Evolutionary conservation across 116 monocot species (phyloP), one percentile per base, ranked within the genome.

Genomic region (Posidonia oceanica): DNA sequence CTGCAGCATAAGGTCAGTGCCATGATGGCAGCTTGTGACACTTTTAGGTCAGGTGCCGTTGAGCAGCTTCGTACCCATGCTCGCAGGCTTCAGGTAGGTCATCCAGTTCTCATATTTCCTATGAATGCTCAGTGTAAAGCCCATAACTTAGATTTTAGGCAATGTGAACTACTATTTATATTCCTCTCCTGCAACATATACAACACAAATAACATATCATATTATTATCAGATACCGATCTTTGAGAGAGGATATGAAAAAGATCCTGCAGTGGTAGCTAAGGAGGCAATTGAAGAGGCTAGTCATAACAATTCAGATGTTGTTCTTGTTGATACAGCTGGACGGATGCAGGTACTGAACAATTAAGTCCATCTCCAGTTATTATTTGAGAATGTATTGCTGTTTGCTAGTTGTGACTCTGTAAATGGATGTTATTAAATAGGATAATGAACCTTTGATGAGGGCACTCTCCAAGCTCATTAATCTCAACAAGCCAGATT

Each of bases 191-290:
- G 48, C 38, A 38, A 17, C 3, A 64, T 18, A 44, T 42, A 11
- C 16, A 38, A 39, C n/a, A 29, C 39, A 3, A 11, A 39, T 39
- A 48, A 42, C 41, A 39, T 40, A 2, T 64, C 38, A n/a, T 66
- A 41, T 66, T 42, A n/a, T 42, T 16, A 40, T 64, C 82, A 91
- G 94, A 84, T 95, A 66, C 88, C 91, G 29, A 88, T 95, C 61
- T 95, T 95, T 79, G 94, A 95, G 83, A 95, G 86, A 75, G 94
- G 97, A 4, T 97, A 97, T 72, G 97, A 97, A 69, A 97, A 97
- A 74, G 97, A 97, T 80, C 97, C 97, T 52, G 92, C 92, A 36
- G 70, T 97, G 66, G 97, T 97, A 37, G 97, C 97, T 6, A 97
- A 86, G 79, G 97, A 97, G 79, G 92, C 94, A 38, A 95, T 95